Evolutionary conservation across 192 early-diverging fungal species (phyloP).

Genomic region (Umbelopsis ramanniana): DNA sequence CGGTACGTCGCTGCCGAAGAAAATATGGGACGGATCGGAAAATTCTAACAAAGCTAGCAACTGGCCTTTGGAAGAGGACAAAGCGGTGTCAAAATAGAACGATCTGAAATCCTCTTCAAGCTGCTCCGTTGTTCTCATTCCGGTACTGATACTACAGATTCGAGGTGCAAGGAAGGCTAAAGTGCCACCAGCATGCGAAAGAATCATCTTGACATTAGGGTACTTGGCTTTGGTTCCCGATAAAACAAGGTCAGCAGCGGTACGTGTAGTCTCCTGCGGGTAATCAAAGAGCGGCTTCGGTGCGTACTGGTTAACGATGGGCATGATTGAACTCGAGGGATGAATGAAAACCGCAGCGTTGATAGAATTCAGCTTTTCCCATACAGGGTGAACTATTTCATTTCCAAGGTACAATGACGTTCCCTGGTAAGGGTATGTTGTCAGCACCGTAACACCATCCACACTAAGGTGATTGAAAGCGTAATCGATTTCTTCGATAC

Average conservation of each 20-base stretch:
- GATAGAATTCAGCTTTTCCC: background rate
- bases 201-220: slow-evolving; percentile 39
- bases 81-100: slow-evolving; percentile 5
- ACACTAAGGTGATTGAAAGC: background rate
- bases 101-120: background rate
- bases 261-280: slow-evolving; percentile 26
- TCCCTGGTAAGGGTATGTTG: background rate
- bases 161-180: slow-evolving; percentile 41
- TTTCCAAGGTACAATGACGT: background rate
- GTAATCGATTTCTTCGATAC: background rate
- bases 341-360: background rate
- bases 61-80: background rate
- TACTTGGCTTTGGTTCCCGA: slow-evolving; percentile 42
- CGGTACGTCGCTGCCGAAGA: slow-evolving; percentile 1
- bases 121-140: background rate
- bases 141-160: background rate
- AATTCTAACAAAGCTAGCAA: background rate
- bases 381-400: background rate
- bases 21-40: background rate
- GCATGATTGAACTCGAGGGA: background rate
- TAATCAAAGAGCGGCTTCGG: background rate
- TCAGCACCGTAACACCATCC: background rate
- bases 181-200: slow-evolving; percentile 47
- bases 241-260: slow-evolving; percentile 42
- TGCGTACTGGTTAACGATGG: background rate